These are phyloP conservation scores for Circinella minor DNA, from an alignment of 371 early-diverging fungal genomes.

Conservation along the genomic window DNA sequence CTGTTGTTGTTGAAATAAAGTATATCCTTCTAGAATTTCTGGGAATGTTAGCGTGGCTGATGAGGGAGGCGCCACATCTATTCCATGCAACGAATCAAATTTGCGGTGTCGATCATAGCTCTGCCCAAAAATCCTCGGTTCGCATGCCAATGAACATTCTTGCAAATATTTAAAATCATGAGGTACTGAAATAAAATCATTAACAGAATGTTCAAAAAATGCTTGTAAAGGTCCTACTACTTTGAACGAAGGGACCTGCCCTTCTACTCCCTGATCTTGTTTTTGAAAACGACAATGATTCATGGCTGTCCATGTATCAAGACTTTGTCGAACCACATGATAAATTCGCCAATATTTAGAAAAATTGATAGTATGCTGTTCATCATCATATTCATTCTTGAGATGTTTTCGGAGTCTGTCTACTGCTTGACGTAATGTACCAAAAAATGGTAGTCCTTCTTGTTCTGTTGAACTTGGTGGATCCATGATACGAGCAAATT, in stretches of 20 bases:
- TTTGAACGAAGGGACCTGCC: constrained; percentile 6
- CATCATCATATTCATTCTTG: constrained; percentile 12
- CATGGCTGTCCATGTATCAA: constrained; percentile 28
- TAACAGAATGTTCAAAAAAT: constrained; percentile 46
- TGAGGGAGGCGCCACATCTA: constrained; percentile 33
- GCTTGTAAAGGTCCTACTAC: constrained; percentile 44
- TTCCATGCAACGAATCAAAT: constrained; percentile 21
- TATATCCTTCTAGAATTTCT: constrained; percentile 42
- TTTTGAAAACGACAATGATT: neutral
- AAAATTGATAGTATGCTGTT: constrained; percentile 41
- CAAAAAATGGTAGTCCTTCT: constrained; percentile 43
- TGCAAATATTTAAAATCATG: constrained; percentile 49
- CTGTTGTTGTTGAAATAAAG: constrained; percentile 32
- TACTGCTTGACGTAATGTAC: constrained; percentile 42
- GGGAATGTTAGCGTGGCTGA: constrained; percentile 49
- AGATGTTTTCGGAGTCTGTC: constrained; percentile 40
- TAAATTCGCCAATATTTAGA: constrained; percentile 45
- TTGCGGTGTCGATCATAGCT: constrained; percentile 36
- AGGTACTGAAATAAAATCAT: constrained; percentile 44
- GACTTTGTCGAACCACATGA: constrained; percentile 32
- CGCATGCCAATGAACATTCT: constrained; percentile 64
- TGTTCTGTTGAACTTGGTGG: neutral
- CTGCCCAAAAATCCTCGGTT: constrained; percentile 61
- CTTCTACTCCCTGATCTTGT: too few species aligned
- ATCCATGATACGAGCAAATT: constrained; percentile 19